These are phyloP conservation scores for Pseudogymnoascus sp. DNA, from an alignment of 2,329 filamentous ascomycete species.

Conservation along the genomic window DNA sequence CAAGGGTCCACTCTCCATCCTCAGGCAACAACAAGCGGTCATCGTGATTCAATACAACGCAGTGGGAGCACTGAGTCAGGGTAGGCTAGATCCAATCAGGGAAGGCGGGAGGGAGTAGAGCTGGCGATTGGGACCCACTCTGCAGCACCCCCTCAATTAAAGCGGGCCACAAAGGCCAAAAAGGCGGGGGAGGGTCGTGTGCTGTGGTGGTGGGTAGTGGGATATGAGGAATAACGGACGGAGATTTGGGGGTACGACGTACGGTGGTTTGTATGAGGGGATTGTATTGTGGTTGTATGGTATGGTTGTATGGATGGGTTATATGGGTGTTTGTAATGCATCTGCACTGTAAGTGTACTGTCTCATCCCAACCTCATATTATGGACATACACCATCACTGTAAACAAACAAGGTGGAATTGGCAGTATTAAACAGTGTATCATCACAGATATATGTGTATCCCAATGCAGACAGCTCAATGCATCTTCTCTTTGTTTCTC, in stretches of 20 bases:
- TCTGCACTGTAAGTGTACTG: not conserved
- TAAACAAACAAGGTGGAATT: not conserved
- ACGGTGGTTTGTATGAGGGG: no score
- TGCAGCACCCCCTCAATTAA: not conserved
- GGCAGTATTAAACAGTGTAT: not conserved
- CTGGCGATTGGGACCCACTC: slow-evolving; percentile 2
- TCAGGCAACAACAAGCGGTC: slow-evolving; percentile 2
- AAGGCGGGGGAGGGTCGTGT: slow-evolving; percentile 7
- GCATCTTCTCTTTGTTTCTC: not conserved
- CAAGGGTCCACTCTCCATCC: not conserved
- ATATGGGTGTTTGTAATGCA: not conserved
- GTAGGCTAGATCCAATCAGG: not conserved
- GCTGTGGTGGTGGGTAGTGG: not conserved
- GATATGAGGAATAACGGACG: not conserved
- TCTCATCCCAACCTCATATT: not conserved
- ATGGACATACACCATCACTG: not conserved
- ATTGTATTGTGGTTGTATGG: not conserved
- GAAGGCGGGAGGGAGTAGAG: not conserved
- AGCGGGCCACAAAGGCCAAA: not conserved
- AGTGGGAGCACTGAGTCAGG: not conserved
- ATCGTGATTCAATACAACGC: not conserved
- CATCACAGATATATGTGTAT: not conserved
- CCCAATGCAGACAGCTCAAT: not conserved
- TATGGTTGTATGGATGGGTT: not conserved
- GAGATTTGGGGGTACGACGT: not conserved